phyloP scores from a whole-genome alignment of 2,329 filamentous ascomycete species.

The Kalmusia sp. region DNA sequence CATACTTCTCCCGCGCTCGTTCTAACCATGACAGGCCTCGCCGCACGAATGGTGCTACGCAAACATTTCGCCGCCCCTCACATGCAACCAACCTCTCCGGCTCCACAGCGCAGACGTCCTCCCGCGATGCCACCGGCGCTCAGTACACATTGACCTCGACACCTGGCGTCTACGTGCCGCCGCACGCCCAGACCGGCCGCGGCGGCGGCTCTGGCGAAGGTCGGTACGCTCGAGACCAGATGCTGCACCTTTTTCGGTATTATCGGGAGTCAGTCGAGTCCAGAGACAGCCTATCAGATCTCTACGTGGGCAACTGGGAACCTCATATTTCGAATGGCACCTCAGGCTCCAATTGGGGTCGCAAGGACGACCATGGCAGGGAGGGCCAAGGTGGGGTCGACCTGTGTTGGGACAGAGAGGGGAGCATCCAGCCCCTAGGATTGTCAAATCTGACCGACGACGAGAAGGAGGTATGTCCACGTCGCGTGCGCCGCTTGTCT shows the following conservation, averaged over 20 bases:
- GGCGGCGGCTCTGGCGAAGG: conserved; percentile 61
- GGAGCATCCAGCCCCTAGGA: conserved; percentile 73
- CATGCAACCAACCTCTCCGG: conserved; percentile 61
- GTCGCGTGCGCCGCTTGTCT: conserved; percentile 5
- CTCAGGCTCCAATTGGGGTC: conserved; percentile 72
- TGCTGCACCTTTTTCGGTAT: conserved; percentile 75
- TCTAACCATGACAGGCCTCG: conserved; percentile 58
- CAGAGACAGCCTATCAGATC: conserved; percentile 67
- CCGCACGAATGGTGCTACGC: conserved; percentile 70
- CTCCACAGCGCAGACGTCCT: conserved; percentile 42
- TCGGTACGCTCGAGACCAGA: conserved; percentile 79
- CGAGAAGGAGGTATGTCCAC: conserved; percentile 65
- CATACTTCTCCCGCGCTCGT: not conserved
- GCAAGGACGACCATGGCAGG: conserved; percentile 73
- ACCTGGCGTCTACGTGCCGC: conserved; percentile 65
- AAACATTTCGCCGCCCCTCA: conserved; percentile 71
- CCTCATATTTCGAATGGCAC: conserved; percentile 73
- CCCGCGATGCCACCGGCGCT: conserved; percentile 36
- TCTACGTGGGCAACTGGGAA: conserved; percentile 81
- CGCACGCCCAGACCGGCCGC: conserved; percentile 64
- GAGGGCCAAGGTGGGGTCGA: conserved; percentile 81
- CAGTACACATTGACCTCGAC: conserved; percentile 46
- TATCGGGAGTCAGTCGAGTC: conserved; percentile 62
- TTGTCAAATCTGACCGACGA: conserved; percentile 75
- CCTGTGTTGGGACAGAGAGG: conserved; percentile 85